Evolutionary conservation across 495 filamentous ascomycete species (phyloP).

Genomic region (Talaromyces proteolyticus): DNA sequence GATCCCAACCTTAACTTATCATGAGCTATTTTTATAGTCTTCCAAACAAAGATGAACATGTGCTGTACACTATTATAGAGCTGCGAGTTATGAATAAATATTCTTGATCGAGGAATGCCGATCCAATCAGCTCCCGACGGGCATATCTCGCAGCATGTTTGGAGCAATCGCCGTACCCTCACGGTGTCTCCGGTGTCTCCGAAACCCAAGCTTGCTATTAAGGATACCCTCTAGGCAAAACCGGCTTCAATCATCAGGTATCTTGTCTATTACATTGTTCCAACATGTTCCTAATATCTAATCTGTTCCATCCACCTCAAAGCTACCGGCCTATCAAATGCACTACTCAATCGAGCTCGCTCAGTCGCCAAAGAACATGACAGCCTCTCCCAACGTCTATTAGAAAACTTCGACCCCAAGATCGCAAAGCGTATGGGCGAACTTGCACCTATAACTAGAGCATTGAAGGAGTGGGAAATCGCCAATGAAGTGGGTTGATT

Average conservation of each 20-base stretch:
- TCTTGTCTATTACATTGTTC: neutral
- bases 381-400: conserved; percentile 49
- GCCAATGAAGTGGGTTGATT: conserved; percentile 31
- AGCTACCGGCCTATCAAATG: conserved; percentile 44
- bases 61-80: neutral
- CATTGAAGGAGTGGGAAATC: conserved; percentile 59
- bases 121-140: neutral
- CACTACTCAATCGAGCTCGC: conserved; percentile 59
- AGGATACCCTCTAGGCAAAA: neutral
- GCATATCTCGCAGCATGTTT: conserved; percentile 26
- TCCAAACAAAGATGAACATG: neutral
- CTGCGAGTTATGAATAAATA: neutral
- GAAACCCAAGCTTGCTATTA: neutral
- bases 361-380: conserved; percentile 61
- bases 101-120: neutral
- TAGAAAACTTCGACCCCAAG: conserved; percentile 61
- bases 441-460: conserved; percentile 57
- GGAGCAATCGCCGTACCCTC: conserved; percentile 18
- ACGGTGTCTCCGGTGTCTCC: conserved; percentile 22
- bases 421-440: conserved; percentile 75
- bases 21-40: too few relatives aligned
- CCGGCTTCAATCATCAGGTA: neutral
- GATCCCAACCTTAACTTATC: too few relatives aligned
- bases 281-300: neutral
- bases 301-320: neutral